Percentiles rank a stretch among this genome's conserved stretches.
Evolutionary conservation across 2,329 filamentous ascomycete genomes (phyloP).

Genomic region (Beauveria rudraprayagi): DNA sequence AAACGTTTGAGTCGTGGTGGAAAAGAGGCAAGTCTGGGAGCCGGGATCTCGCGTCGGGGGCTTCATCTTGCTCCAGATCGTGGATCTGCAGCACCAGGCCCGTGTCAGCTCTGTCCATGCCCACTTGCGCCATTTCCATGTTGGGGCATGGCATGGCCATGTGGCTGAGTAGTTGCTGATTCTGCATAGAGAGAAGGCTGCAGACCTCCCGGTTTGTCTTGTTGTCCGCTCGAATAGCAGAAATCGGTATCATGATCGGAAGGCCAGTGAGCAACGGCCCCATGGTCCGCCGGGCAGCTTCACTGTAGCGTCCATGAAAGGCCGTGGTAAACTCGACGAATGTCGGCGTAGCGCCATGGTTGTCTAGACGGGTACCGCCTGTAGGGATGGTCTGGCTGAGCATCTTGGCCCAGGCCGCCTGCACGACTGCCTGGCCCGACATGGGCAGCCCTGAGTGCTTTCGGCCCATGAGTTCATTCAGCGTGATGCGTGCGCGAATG

Average conservation of each 20-base stretch:
- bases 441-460: not conserved
- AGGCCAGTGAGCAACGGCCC: slow-evolving; percentile 6
- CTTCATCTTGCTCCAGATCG: not conserved
- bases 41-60: not conserved
- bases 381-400: not conserved
- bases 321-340: slow-evolving; percentile 11
- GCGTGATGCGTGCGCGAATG: not conserved
- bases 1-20: not conserved
- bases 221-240: not conserved
- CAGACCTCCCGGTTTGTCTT: slow-evolving; percentile 6
- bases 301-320: not conserved
- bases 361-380: not conserved
- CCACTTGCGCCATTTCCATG: not conserved
- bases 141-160: slow-evolving; percentile 11
- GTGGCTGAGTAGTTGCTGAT: not conserved
- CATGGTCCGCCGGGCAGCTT: slow-evolving; percentile 8
- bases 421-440: slow-evolving; percentile 4
- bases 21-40: not conserved
- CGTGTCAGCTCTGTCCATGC: slow-evolving; percentile 2
- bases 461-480: slow-evolving; percentile 1
- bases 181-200: not conserved
- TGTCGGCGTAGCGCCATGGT: not conserved
- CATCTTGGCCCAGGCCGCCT: slow-evolving; percentile 12
- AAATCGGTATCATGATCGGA: slow-evolving; percentile 3
- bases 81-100: slow-evolving; percentile 4